phyloP scores from a whole-genome alignment of 1,284 basidiomycete species.

The Rhodotorula sp. region DNA sequence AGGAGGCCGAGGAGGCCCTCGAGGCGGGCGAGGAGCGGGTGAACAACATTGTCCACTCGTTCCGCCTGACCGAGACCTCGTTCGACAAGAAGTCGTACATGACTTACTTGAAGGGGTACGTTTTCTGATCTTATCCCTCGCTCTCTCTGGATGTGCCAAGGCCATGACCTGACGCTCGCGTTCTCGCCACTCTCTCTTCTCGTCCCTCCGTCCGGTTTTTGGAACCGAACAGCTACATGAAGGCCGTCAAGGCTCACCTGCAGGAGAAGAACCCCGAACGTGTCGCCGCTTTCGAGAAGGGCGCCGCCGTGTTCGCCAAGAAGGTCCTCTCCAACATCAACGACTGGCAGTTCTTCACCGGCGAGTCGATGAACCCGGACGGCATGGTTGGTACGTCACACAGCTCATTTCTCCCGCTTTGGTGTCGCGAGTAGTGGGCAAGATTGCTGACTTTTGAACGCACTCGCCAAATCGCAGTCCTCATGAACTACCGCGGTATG shows the following conservation, averaged over 20 bases:
- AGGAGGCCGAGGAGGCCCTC: constrained; percentile 79
- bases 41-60: constrained; percentile 91
- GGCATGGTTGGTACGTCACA: constrained; percentile 74
- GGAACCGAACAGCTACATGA: constrained; percentile 67
- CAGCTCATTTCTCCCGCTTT: too few species aligned
- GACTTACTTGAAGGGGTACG: constrained; percentile 60
- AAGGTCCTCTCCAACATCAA: constrained; percentile 80
- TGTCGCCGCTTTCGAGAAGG: constrained; percentile 79
- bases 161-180: neutral
- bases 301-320: constrained; percentile 73
- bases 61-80: constrained; percentile 76
- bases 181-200: neutral
- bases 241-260: constrained; percentile 68
- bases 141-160: neutral
- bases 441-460: neutral
- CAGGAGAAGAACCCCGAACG: constrained; percentile 61
- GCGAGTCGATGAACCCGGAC: constrained; percentile 79
- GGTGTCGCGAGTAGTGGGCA: neutral
- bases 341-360: constrained; percentile 84
- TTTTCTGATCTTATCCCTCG: constrained; percentile 12
- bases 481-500: constrained; percentile 60
- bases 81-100: constrained; percentile 94
- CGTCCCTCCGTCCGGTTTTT: neutral
- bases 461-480: constrained; percentile 50
- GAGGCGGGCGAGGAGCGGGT: constrained; percentile 74